These are phyloP conservation scores for Stenogyne calaminthoides DNA, from an alignment of 305 asterid genomes.

Conservation along the genomic window DNA sequence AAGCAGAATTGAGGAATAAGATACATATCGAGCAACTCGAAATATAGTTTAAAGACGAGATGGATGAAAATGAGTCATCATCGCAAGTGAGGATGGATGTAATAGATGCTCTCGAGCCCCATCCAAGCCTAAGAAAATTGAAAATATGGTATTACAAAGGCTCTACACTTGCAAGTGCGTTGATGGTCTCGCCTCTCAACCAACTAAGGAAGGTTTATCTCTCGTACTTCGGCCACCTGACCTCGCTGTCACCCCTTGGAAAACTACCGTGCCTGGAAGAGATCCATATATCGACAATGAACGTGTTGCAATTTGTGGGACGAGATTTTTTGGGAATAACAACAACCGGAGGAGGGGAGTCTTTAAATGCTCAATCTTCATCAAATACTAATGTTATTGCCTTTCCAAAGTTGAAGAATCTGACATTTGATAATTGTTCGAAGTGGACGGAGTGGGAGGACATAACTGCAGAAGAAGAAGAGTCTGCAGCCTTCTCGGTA, in stretches of 20 bases:
- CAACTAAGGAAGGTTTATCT: neutral
- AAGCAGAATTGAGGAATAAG: neutral
- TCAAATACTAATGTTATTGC: neutral
- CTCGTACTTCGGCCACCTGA: neutral
- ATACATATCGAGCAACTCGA: neutral
- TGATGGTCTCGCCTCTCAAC: neutral
- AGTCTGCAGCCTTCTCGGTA: neutral
- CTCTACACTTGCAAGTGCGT: neutral
- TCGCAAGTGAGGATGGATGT: neutral
- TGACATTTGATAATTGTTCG: neutral
- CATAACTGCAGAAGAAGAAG: slow-evolving; percentile 19
- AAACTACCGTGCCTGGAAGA: slow-evolving; percentile 29
- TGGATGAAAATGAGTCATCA: neutral
- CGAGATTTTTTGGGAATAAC: slow-evolving; percentile 29
- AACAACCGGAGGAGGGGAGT: neutral
- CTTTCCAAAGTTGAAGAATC: slow-evolving; percentile 20
- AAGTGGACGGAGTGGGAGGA: slow-evolving; percentile 33
- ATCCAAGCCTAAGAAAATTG: neutral
- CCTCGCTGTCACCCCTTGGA: slow-evolving; percentile 17
- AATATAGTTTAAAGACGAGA: neutral
- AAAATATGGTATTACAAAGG: neutral
- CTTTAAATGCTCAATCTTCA: too few species aligned
- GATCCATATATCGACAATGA: neutral
- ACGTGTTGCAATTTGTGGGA: neutral
- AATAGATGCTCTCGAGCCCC: slow-evolving; percentile 26